Evolutionary conservation across 176 grass and related monocot species (phyloP).

Genomic region (Oryza meyeriana): DNA sequence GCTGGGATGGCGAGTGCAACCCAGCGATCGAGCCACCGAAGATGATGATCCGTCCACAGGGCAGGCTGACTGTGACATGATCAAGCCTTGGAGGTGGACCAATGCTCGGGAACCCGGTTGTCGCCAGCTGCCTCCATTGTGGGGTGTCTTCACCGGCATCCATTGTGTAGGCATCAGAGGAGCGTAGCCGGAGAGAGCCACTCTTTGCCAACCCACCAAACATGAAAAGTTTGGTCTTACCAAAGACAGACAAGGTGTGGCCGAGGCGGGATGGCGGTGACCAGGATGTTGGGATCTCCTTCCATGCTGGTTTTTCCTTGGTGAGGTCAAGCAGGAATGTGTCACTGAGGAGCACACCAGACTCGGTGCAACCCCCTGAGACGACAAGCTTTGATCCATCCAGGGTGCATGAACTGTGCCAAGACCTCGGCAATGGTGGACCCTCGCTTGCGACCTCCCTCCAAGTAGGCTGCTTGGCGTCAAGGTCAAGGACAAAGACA

Average conservation of each 20-base stretch:
- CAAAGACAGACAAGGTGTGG: slow-evolving; percentile 76
- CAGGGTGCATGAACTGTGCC: slow-evolving; percentile 94
- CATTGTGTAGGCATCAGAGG: slow-evolving; percentile 64
- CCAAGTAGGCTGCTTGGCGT: slow-evolving; percentile 88
- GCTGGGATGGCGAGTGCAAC: slow-evolving; percentile 67
- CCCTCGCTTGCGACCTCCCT: slow-evolving; percentile 61
- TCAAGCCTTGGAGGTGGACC: slow-evolving; percentile 77
- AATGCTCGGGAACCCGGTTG: slow-evolving; percentile 45
- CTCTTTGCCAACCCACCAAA: slow-evolving; percentile 89
- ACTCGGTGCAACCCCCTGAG: slow-evolving; percentile 79
- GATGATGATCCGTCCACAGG: slow-evolving; percentile 83
- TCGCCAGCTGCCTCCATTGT: slow-evolving; percentile 69
- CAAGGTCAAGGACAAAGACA: slow-evolving; percentile 86
- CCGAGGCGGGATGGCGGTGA: slow-evolving; percentile 74
- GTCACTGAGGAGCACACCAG: slow-evolving; percentile 85
- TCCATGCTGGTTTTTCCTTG: slow-evolving; percentile 80
- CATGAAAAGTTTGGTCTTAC: slow-evolving; percentile 84
- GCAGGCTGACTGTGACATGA: slow-evolving; percentile 78
- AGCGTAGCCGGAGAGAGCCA: slow-evolving; percentile 71
- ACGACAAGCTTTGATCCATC: slow-evolving; percentile 93
- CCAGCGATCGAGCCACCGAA: slow-evolving; percentile 88
- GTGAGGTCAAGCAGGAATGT: slow-evolving; percentile 84
- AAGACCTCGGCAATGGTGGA: slow-evolving; percentile 78
- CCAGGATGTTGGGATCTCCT: slow-evolving; percentile 70
- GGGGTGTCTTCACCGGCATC: slow-evolving; percentile 72